phyloP scores from a whole-genome alignment of 2,329 filamentous ascomycete species.

The Ceratocystis smalleyi region DNA sequence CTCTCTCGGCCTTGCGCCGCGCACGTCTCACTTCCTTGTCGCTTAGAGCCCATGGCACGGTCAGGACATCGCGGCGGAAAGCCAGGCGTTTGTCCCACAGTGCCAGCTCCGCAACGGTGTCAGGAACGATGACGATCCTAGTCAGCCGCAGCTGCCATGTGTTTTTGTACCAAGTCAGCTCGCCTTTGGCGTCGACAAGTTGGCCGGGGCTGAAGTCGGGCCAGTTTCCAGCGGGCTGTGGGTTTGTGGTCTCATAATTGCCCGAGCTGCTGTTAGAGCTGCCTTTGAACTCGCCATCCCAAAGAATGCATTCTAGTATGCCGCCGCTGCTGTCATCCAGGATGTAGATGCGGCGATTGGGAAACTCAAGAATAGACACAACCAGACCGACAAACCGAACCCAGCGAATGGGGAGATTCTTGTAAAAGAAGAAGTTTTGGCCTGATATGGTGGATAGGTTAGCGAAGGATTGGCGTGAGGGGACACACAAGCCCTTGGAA shows the following conservation, averaged over 20 bases:
- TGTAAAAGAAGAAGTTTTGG: slow-evolving; percentile 47
- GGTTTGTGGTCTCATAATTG: not conserved
- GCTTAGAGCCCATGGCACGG: slow-evolving; percentile 39
- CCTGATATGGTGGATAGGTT: slow-evolving; percentile 21
- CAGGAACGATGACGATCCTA: slow-evolving; percentile 32
- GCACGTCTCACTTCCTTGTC: slow-evolving; percentile 27
- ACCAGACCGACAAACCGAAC: slow-evolving; percentile 52
- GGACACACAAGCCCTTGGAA: not conserved
- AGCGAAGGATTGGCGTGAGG: not conserved
- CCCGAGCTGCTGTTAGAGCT: not conserved
- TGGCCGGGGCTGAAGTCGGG: slow-evolving; percentile 25
- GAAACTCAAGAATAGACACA: slow-evolving; percentile 42
- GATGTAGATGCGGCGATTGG: slow-evolving; percentile 34
- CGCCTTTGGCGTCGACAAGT: slow-evolving; percentile 43
- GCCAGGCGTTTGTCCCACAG: slow-evolving; percentile 41
- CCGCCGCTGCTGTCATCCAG: slow-evolving; percentile 51
- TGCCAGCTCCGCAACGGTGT: slow-evolving; percentile 40
- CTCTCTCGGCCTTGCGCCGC: slow-evolving; percentile 27
- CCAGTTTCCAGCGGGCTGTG: slow-evolving; percentile 2
- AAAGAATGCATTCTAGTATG: slow-evolving; percentile 36
- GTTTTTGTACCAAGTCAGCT: slow-evolving; percentile 32
- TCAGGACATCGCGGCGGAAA: slow-evolving; percentile 37
- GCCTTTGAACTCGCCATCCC: slow-evolving; percentile 19
- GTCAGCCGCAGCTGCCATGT: slow-evolving; percentile 38
- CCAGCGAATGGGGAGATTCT: slow-evolving; percentile 64